Conservation (phyloP, 2,329 filamentous ascomycete species). For the Arthrinium puccinioides region DNA sequence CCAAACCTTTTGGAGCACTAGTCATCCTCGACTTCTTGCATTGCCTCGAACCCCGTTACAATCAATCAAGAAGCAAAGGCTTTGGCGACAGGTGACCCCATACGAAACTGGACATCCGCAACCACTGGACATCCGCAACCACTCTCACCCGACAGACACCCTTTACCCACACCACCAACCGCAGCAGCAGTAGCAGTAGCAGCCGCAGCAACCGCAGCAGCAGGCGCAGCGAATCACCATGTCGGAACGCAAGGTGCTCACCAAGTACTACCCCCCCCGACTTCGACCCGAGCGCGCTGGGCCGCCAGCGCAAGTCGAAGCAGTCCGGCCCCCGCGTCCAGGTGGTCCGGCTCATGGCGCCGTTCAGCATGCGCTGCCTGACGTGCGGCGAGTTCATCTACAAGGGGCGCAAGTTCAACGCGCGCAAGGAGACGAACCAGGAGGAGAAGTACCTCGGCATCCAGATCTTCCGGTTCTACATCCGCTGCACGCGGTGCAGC, state of each 20-base stretch:
- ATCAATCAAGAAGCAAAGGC: too few relatives aligned
- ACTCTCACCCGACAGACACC: too few relatives aligned
- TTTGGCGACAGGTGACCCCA: too few relatives aligned
- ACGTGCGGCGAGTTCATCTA: slow-evolving; percentile 72
- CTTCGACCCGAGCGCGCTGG: slow-evolving; percentile 80
- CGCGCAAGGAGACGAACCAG: slow-evolving; percentile 80
- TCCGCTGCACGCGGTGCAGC: slow-evolving; percentile 78
- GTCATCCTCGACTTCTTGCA: too few relatives aligned
- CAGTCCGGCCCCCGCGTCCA: slow-evolving; percentile 71
- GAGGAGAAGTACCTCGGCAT: slow-evolving; percentile 87
- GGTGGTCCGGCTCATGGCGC: slow-evolving; percentile 84
- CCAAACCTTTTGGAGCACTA: too few relatives aligned
- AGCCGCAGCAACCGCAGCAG: too few relatives aligned
- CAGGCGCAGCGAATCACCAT: too few relatives aligned
- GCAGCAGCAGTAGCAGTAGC: too few relatives aligned
- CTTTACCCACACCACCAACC: too few relatives aligned
- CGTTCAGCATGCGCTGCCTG: slow-evolving; percentile 51
- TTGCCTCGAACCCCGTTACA: too few relatives aligned
- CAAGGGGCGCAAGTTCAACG: slow-evolving; percentile 92
- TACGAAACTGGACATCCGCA: too few relatives aligned
- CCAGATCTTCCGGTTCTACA: slow-evolving; percentile 84
- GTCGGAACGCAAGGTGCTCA: slow-evolving; percentile 37
- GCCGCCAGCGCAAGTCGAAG: slow-evolving; percentile 61
- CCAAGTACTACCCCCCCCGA: slow-evolving; percentile 63
- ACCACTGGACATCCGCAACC: too few relatives aligned